These are phyloP conservation scores for Dryadomyces quercus-mongolicae DNA, from an alignment of 2,329 filamentous ascomycete species.

Conservation along the genomic window DNA sequence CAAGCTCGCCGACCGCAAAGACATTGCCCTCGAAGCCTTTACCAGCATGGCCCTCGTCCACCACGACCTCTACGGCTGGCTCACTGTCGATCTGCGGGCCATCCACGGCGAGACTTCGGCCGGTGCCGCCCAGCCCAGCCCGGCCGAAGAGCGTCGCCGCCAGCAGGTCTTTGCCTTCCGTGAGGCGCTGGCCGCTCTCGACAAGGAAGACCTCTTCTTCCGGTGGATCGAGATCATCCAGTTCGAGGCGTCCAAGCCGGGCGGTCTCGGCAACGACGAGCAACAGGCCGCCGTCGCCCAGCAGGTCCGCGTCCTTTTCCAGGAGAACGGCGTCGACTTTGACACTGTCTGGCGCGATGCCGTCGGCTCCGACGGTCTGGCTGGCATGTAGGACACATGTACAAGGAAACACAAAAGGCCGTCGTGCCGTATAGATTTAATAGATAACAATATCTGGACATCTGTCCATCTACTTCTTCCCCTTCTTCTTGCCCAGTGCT, in stretches of 20 bases:
- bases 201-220: conserved; percentile 83
- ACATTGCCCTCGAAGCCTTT: conserved; percentile 52
- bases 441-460: too few species aligned
- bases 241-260: conserved; percentile 68
- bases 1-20: conserved; percentile 51
- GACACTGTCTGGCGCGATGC: conserved; percentile 63
- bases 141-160: conserved; percentile 45
- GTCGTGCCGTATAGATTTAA: not conserved
- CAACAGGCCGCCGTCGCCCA: conserved; percentile 59
- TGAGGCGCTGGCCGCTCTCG: conserved; percentile 59
- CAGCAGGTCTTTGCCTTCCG: conserved; percentile 72
- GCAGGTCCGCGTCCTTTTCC: conserved; percentile 66
- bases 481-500: conserved; percentile 32
- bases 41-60: conserved; percentile 58
- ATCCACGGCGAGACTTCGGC: conserved; percentile 11
- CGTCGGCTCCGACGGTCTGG: conserved; percentile 27
- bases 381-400: conserved; percentile 15
- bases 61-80: conserved; percentile 58
- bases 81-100: conserved; percentile 48
- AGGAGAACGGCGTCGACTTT: conserved; percentile 66
- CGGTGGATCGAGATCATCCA: conserved; percentile 89
- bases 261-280: conserved; percentile 59
- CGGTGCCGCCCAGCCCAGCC: not conserved
- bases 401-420: not conserved
- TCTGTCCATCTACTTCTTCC: conserved; percentile 25